Percentiles rank a stretch among this genome's conserved stretches.
Evolutionary conservation across 2,329 filamentous ascomycete genomes (phyloP).

Genomic region (Phialemoniopsis sp.): DNA sequence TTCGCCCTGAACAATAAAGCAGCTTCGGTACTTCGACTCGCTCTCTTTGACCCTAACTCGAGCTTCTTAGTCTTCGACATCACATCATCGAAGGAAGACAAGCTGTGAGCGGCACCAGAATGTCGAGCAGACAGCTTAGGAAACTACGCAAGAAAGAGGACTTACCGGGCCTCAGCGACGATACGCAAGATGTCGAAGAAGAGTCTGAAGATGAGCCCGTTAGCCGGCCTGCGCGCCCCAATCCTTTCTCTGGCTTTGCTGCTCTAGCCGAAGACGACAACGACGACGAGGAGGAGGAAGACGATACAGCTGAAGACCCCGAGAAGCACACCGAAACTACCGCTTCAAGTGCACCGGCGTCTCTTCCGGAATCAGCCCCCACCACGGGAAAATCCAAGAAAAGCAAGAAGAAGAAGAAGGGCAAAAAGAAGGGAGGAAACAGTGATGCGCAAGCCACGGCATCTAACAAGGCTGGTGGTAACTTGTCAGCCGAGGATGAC

Average conservation of each 20-base stretch:
- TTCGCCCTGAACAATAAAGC: too few relatives aligned
- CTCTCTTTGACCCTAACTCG: neutral
- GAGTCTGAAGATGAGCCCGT: conserved; percentile 25
- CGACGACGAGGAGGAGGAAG: conserved; percentile 30
- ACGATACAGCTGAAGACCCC: conserved; percentile 26
- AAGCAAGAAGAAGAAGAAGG: conserved; percentile 9
- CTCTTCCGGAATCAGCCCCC: too few relatives aligned
- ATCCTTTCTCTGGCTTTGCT: conserved; percentile 44
- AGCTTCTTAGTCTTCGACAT: too few relatives aligned
- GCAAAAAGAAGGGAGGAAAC: conserved; percentile 3
- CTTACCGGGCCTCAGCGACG: conserved; percentile 23
- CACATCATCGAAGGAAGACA: neutral
- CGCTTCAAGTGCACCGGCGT: neutral
- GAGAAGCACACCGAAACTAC: conserved; percentile 27
- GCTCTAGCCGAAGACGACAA: conserved; percentile 42
- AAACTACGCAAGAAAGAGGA: conserved; percentile 48
- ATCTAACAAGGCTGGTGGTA: neutral
- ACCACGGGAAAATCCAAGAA: neutral
- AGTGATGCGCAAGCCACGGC: neutral
- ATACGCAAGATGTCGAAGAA: conserved; percentile 21
- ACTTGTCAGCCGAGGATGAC: conserved; percentile 36
- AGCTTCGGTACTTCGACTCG: too few relatives aligned
- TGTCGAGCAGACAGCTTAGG: conserved; percentile 49
- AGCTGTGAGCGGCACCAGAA: conserved; percentile 16
- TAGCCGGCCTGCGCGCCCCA: conserved; percentile 33